phyloP scores from a whole-genome alignment of 108 stramenopile species.

The Poteriospumella lacustris region DNA sequence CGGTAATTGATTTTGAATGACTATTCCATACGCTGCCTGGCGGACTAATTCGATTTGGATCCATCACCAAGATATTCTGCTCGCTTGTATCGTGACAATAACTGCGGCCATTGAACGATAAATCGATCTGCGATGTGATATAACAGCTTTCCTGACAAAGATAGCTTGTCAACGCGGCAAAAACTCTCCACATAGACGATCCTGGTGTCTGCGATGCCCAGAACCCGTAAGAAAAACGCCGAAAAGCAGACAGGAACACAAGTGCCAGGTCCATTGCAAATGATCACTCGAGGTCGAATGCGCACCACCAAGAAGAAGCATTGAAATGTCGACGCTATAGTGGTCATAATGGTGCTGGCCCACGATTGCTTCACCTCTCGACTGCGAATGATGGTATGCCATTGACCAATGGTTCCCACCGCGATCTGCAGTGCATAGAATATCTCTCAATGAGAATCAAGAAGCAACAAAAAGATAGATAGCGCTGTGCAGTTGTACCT shows the following conservation, averaged over 20 bases:
- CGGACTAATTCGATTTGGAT: no score
- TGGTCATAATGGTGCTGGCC: constrained; percentile 52
- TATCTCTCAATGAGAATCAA: no score
- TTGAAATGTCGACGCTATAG: constrained; percentile 45
- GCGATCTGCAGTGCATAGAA: no score
- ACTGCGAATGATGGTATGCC: constrained; percentile 57
- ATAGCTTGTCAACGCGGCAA: constrained; percentile 72
- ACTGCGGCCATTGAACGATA: constrained; percentile 74
- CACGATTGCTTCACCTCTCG: constrained; percentile 68
- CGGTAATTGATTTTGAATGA: no score
- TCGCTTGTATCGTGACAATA: constrained; percentile 57
- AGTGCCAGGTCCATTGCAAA: constrained; percentile 81
- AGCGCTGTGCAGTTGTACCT: no score
- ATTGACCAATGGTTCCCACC: no score
- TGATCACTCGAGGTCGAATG: constrained; percentile 62
- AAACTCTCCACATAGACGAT: constrained; percentile 76
- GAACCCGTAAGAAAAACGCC: constrained; percentile 56
- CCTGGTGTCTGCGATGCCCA: constrained; percentile 47
- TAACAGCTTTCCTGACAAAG: constrained; percentile 74
- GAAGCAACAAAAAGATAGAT: no score
- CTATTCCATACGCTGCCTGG: no score
- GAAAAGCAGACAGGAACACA: constrained; percentile 68
- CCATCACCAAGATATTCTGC: constrained; percentile 46
- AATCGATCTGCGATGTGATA: constrained; percentile 74
- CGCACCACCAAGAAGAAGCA: constrained; percentile 43